These are phyloP conservation scores for Aegilops longissima DNA, from an alignment of 176 grass and related monocot genomes.

Conservation along the genomic window DNA sequence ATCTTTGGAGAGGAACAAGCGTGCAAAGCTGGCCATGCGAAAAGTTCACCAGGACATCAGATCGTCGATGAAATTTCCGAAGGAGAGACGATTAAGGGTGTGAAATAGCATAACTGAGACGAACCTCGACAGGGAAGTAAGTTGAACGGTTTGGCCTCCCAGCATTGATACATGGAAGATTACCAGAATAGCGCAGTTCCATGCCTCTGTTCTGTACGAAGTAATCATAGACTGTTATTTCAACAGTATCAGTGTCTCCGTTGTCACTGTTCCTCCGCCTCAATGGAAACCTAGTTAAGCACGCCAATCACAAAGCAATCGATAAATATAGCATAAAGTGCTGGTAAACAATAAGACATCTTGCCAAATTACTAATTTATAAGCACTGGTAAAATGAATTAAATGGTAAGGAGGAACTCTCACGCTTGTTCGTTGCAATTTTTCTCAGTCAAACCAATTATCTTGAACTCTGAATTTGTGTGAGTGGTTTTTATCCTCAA, in stretches of 20 bases:
- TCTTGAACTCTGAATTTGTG: too few species aligned
- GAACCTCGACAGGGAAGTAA: slow-evolving; percentile 79
- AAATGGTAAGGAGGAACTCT: too few species aligned
- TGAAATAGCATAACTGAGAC: neutral
- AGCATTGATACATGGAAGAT: slow-evolving; percentile 71
- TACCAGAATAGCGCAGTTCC: slow-evolving; percentile 55
- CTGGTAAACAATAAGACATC: neutral
- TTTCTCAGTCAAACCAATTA: too few species aligned
- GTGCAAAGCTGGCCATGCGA: slow-evolving; percentile 54
- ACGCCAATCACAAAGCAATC: slow-evolving; percentile 23
- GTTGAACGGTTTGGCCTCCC: slow-evolving; percentile 69
- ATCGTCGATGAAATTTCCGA: neutral
- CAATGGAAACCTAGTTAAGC: slow-evolving; percentile 46
- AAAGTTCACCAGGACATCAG: neutral
- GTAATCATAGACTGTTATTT: slow-evolving; percentile 75
- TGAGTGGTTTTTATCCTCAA: too few species aligned
- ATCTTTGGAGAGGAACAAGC: slow-evolving; percentile 71
- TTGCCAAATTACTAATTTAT: neutral
- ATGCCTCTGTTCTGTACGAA: slow-evolving; percentile 49
- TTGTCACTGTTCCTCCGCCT: slow-evolving; percentile 39
- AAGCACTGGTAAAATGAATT: too few species aligned
- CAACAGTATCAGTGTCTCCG: slow-evolving; percentile 26
- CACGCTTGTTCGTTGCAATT: too few species aligned
- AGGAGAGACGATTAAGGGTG: neutral
- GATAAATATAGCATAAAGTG: neutral